Conservation (phyloP, 2,329 filamentous ascomycete genomes). For the Botrytis sinoallii region DNA sequence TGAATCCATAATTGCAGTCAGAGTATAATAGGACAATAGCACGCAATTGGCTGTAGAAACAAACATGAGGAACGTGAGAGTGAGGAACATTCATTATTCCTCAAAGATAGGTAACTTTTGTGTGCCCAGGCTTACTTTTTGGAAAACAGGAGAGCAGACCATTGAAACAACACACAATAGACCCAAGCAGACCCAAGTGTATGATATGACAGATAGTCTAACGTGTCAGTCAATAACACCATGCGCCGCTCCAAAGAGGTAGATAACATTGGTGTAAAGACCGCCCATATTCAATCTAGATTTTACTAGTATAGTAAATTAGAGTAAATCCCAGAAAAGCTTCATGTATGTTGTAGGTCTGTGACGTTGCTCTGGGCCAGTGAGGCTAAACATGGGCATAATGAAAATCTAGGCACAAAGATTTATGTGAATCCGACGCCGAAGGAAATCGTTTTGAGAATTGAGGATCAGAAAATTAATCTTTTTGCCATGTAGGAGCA, state of each 20-base stretch:
- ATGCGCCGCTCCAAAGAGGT: conserved; percentile 11
- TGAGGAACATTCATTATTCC: conserved; percentile 3
- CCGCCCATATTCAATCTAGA: conserved; percentile 34
- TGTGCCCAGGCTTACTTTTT: conserved; percentile 10
- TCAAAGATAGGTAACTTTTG: conserved; percentile 18
- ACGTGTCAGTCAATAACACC: conserved; percentile 13
- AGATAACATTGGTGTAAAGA: conserved; percentile 27
- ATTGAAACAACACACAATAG: neutral
- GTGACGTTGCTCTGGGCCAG: conserved; percentile 21
- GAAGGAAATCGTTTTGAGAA: conserved; percentile 20
- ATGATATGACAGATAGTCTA: conserved; percentile 10
- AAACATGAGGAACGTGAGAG: neutral
- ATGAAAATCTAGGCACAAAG: conserved; percentile 33
- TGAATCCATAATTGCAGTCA: neutral
- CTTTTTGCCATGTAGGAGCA: conserved; percentile 15
- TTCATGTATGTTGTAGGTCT: conserved; percentile 10
- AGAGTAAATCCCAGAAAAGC: conserved; percentile 1
- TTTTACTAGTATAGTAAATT: conserved; percentile 20
- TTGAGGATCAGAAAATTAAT: conserved; percentile 8
- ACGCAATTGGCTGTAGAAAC: neutral
- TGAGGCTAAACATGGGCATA: conserved; percentile 25
- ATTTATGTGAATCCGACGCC: conserved; percentile 33
- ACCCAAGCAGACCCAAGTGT: conserved; percentile 7
- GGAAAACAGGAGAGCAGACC: neutral
- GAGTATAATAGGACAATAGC: neutral